phyloP scores from a whole-genome alignment of 2,329 filamentous ascomycete species.

The Arthrobotrys pseudoclavata region DNA sequence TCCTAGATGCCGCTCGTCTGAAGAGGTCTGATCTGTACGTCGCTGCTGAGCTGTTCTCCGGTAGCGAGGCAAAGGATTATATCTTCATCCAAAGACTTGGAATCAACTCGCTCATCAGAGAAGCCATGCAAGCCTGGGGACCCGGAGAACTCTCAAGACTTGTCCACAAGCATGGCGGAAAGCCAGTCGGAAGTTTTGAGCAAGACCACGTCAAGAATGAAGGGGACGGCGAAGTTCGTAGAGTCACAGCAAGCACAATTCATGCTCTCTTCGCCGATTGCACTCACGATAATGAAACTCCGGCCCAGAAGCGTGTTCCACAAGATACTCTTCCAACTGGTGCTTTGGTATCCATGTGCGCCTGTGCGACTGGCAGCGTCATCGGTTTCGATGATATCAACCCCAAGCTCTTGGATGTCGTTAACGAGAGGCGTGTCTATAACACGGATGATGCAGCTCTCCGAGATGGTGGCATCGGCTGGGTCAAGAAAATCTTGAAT shows the following conservation, averaged over 20 bases:
- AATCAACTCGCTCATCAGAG: conserved; percentile 89
- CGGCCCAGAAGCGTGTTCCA: conserved; percentile 93
- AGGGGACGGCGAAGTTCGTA: conserved; percentile 77
- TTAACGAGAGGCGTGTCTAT: conserved; percentile 88
- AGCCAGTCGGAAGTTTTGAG: conserved; percentile 96
- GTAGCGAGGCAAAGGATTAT: conserved; percentile 95
- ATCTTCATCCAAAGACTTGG: conserved; percentile 94
- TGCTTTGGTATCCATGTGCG: conserved; percentile 94
- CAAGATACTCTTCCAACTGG: conserved; percentile 94
- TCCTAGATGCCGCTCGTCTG: conserved; percentile 90
- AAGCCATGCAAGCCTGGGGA: conserved; percentile 99
- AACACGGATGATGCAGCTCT: conserved; percentile 65
- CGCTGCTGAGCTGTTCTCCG: conserved; percentile 94
- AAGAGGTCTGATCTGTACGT: conserved; percentile 90
- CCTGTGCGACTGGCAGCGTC: conserved; percentile 92
- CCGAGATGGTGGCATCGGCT: conserved; percentile 83
- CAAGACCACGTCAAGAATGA: conserved; percentile 83
- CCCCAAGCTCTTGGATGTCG: conserved; percentile 90
- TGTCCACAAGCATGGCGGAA: conserved; percentile 91
- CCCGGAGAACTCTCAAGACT: conserved; percentile 91
- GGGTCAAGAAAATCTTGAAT: conserved; percentile 92
- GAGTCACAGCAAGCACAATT: conserved; percentile 87
- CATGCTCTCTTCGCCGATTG: conserved; percentile 99
- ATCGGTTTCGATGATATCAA: conserved; percentile 99
- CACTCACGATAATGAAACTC: conserved; percentile 97